Evolutionary conservation across 768 basidiomycete species (phyloP).

Genomic region (Boletus sp.): DNA sequence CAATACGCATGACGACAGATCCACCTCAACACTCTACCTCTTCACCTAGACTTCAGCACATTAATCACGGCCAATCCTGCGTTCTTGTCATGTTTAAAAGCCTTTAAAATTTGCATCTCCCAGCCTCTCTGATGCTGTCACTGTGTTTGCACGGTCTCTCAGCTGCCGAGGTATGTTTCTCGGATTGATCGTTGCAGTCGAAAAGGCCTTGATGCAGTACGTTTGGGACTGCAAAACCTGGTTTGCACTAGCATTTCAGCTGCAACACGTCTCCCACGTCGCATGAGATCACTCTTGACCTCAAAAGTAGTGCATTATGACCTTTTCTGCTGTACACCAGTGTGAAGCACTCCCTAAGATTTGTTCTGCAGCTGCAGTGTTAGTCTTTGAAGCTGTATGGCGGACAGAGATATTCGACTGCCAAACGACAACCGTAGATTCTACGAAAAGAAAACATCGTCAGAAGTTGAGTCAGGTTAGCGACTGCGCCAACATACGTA

Average conservation of each 20-base stretch:
- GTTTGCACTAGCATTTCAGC: slow-evolving; percentile 9
- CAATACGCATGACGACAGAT: too few species aligned
- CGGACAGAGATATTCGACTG: neutral
- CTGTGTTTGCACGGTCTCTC: too few species aligned
- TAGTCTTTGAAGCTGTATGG: neutral
- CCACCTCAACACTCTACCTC: too few species aligned
- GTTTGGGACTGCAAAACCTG: slow-evolving; percentile 21
- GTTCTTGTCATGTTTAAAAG: neutral
- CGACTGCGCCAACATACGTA: neutral
- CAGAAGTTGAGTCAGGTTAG: neutral
- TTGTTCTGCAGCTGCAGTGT: slow-evolving; percentile 3
- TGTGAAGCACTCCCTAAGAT: neutral
- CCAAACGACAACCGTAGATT: neutral
- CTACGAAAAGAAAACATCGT: neutral
- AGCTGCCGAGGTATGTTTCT: slow-evolving; percentile 18
- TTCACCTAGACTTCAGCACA: neutral
- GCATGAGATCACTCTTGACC: slow-evolving; percentile 14
- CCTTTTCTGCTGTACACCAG: slow-evolving; percentile 21
- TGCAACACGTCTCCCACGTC: slow-evolving; percentile 1
- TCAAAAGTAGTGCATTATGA: slow-evolving; percentile 27
- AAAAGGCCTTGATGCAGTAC: slow-evolving; percentile 26
- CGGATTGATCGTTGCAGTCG: slow-evolving; percentile 6
- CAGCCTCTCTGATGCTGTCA: neutral
- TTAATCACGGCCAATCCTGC: neutral
- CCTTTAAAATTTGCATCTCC: neutral